Percentiles rank a stretch among this genome's conserved stretches.
Evolutionary conservation across 345 rosid genomes (phyloP).

Genomic region (Populus nigra): DNA sequence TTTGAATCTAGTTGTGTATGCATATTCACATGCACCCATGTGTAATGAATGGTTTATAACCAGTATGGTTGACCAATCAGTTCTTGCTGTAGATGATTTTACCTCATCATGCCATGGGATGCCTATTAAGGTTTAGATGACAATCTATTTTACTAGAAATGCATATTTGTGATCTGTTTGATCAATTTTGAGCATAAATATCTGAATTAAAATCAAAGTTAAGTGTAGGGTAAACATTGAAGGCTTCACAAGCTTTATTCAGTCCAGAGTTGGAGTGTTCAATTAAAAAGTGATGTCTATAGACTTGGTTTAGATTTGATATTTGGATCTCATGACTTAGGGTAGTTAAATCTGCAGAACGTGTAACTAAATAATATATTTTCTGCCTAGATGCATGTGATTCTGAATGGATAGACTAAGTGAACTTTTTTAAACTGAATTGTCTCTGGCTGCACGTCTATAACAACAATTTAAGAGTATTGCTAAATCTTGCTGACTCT

Average conservation of each 20-base stretch:
- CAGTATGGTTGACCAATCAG: neutral
- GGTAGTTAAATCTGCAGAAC: neutral
- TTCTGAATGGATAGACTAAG: neutral
- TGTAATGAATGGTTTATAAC: neutral
- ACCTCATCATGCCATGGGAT: neutral
- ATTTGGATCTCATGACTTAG: neutral
- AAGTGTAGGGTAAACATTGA: neutral
- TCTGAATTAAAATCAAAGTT: neutral
- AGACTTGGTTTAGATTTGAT: neutral
- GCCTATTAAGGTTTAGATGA: neutral
- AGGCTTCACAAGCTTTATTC: neutral
- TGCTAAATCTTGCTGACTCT: slow-evolving; percentile 14
- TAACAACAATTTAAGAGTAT: neutral
- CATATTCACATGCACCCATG: too few species aligned
- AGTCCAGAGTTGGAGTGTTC: neutral
- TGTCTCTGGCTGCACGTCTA: too few species aligned
- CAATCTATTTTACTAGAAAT: neutral
- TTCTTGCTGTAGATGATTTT: neutral
- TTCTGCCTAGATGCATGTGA: neutral
- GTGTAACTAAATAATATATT: neutral
- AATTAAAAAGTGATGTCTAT: neutral
- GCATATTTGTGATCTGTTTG: neutral
- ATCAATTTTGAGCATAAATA: neutral
- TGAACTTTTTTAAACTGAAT: neutral
- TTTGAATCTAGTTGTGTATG: neutral